A percentile compares a stretch with the other conserved stretches of the same genome.
Evolutionary conservation across 257 asterid genomes (phyloP).

Genomic region (Solanum lycopersicoides): DNA sequence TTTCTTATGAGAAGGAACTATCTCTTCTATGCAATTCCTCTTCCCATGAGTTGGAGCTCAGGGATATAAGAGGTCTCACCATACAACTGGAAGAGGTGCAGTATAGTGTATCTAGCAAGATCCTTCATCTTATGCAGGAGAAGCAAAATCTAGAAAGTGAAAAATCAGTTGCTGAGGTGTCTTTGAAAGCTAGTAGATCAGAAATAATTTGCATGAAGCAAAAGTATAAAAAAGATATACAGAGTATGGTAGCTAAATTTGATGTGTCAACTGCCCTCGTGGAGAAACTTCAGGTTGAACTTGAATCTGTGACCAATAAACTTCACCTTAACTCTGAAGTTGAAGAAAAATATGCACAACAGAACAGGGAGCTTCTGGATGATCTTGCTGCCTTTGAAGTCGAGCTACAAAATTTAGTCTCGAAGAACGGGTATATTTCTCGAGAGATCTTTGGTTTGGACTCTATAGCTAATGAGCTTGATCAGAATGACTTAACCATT

Average conservation of each 20-base stretch:
- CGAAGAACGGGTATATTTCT: constrained; percentile 40
- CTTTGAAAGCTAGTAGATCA: constrained; percentile 43
- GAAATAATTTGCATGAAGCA: constrained; percentile 57
- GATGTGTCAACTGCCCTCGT: constrained; percentile 55
- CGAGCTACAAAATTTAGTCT: constrained; percentile 50
- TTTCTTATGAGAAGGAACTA: constrained; percentile 25
- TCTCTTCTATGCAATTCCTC: constrained; percentile 11
- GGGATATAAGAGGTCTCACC: constrained; percentile 35
- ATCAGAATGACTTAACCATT: constrained; percentile 31
- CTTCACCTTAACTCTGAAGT: constrained; percentile 40
- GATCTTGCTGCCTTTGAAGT: constrained; percentile 53
- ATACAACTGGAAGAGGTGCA: constrained; percentile 61
- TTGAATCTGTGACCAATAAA: constrained; percentile 59
- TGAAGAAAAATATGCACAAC: constrained; percentile 40
- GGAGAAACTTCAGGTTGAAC: constrained; percentile 58
- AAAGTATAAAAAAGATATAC: constrained; percentile 40
- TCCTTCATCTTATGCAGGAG: constrained; percentile 49
- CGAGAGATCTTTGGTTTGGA: constrained; percentile 44
- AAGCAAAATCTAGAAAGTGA: constrained; percentile 48
- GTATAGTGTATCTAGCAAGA: constrained; percentile 25
- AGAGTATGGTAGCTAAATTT: constrained; percentile 35
- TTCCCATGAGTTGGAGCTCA: constrained; percentile 14
- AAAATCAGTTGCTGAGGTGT: constrained; percentile 36
- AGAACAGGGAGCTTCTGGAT: constrained; percentile 46
- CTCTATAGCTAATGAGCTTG: constrained; percentile 44